Conservation (phyloP, 2,329 filamentous ascomycete species). For the Cladosporium sp. region DNA sequence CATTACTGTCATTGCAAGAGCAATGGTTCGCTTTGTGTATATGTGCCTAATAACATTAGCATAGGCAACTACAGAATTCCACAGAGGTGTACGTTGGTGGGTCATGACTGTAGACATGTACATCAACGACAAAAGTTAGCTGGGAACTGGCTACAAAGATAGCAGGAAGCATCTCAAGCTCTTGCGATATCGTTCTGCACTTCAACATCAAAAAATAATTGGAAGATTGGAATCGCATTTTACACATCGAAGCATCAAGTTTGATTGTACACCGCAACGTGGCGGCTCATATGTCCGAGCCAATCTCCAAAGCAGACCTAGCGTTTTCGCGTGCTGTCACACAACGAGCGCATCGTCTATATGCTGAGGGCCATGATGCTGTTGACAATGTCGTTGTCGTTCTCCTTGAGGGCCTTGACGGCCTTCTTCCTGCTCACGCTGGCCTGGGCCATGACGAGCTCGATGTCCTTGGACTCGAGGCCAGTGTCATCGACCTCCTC, state of each 20-base stretch:
- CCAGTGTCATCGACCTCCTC: slow-evolving; percentile 95
- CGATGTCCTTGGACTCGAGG: slow-evolving; percentile 98
- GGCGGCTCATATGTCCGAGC: slow-evolving; percentile 15
- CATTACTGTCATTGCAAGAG: not conserved
- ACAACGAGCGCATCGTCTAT: slow-evolving; percentile 37
- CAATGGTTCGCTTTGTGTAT: not conserved
- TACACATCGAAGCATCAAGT: slow-evolving; percentile 20
- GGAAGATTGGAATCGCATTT: slow-evolving; percentile 9
- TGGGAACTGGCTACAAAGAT: not conserved
- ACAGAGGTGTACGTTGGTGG: not conserved
- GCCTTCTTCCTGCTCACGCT: slow-evolving; percentile 97
- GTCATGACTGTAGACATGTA: not conserved
- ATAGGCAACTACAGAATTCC: not conserved
- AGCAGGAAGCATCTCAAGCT: not conserved
- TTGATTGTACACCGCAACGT: slow-evolving; percentile 21
- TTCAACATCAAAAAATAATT: not conserved
- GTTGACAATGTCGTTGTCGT: slow-evolving; percentile 99
- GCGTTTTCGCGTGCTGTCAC: slow-evolving; percentile 14
- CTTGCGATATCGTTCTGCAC: not conserved
- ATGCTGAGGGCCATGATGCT: slow-evolving; percentile 93
- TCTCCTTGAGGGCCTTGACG: slow-evolving; percentile 97
- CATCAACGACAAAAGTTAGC: not conserved
- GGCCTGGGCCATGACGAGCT: slow-evolving; percentile 98
- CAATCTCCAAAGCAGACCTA: slow-evolving; percentile 16
- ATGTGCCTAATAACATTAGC: not conserved